A percentile compares a stretch with the other conserved stretches of the same genome.
These are phyloP conservation scores for Stagonosporopsis chrysanthemi DNA, from an alignment of 2,329 filamentous ascomycete genomes.

Conservation along the genomic window DNA sequence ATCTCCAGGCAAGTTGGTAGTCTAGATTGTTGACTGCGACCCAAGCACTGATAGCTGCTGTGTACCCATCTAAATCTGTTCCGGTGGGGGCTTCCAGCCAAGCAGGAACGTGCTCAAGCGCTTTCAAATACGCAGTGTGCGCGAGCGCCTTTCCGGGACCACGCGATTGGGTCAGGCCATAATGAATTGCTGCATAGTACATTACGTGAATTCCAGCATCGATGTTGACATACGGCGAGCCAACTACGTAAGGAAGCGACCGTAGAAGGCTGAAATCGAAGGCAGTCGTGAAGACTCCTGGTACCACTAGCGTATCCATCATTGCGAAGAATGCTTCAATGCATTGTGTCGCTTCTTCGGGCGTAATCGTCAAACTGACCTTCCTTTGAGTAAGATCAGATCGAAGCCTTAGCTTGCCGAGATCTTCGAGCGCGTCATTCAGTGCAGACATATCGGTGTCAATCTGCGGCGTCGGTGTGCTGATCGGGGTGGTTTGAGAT, in stretches of 20 bases:
- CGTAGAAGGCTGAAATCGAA: slow-evolving; percentile 29
- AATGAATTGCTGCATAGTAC: slow-evolving; percentile 40
- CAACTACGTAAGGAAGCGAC: slow-evolving; percentile 33
- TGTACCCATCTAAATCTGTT: slow-evolving; percentile 30
- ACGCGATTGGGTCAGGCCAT: slow-evolving; percentile 28
- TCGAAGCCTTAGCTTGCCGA: slow-evolving; percentile 36
- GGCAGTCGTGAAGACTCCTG: slow-evolving; percentile 24
- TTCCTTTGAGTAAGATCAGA: slow-evolving; percentile 17
- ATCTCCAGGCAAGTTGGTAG: slow-evolving; percentile 41
- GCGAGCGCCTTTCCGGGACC: slow-evolving; percentile 25
- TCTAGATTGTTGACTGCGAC: slow-evolving; percentile 37
- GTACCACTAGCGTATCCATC: slow-evolving; percentile 27
- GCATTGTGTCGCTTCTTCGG: slow-evolving; percentile 28
- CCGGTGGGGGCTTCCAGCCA: slow-evolving; percentile 32
- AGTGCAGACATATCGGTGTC: slow-evolving; percentile 38
- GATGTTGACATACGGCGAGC: slow-evolving; percentile 37
- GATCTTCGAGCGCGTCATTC: slow-evolving; percentile 37
- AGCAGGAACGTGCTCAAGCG: slow-evolving; percentile 35
- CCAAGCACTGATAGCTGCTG: slow-evolving; percentile 34
- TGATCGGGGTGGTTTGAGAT: slow-evolving; percentile 27
- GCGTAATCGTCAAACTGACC: slow-evolving; percentile 25
- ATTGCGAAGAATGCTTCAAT: slow-evolving; percentile 32
- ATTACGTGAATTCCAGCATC: slow-evolving; percentile 36
- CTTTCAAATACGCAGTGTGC: slow-evolving; percentile 36
- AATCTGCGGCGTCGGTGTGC: slow-evolving; percentile 31